Base-by-base conservation (phyloP, 768 basidiomycete genomes). In the Filobasidium floriforme region DNA sequence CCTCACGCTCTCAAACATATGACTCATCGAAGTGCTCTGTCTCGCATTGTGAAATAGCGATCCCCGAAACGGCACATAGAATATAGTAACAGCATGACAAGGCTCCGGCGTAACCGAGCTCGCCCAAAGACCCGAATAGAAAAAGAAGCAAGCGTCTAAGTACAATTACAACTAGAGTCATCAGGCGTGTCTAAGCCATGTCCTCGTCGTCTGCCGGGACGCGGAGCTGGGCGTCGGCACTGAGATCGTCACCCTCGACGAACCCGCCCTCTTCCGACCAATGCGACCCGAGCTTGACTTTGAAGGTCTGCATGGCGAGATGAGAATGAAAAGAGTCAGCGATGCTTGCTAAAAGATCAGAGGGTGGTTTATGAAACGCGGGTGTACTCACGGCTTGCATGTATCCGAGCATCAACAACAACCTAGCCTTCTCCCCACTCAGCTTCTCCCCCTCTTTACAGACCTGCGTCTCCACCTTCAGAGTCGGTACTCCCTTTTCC, bases 331-430 rank as follows among this genome's bases (percentile, higher is more conserved):
- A n/a, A 19, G 15, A 57, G 44, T 57, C 15, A 61, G 15, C 24
- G 11, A 59, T 4, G 22, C 43, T 29, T 14, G 1, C n/a, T 44
- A 44, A 62, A 22, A n/a, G 44, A 7, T 15, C 18, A 22, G 41
- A 22, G 19, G n/a, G 29, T 18, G 26, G 43, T 7, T 4, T 19
- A 51, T 7, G 19, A 52, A 54, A 54, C 22, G 52, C 15, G 41
- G 0, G 7, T 24, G 15, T 5, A 78, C 78, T 73, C 65, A 79
- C 79, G 7, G 92, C 92, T 88, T 93, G 88, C 80, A 85, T 87
- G 73, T 92, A 85, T 12, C 90, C 91, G 49, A 92, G 85, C 68
- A 98, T 82, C 82, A 98, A 97, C 68, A 99, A 81, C 55, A 98
- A 80, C 79, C 97, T 90, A 29, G 92, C 87, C 81, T 97, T 89